These are phyloP conservation scores for Pseudogymnoascus sp. DNA, from an alignment of 2,329 filamentous ascomycete species.

Conservation along the genomic window DNA sequence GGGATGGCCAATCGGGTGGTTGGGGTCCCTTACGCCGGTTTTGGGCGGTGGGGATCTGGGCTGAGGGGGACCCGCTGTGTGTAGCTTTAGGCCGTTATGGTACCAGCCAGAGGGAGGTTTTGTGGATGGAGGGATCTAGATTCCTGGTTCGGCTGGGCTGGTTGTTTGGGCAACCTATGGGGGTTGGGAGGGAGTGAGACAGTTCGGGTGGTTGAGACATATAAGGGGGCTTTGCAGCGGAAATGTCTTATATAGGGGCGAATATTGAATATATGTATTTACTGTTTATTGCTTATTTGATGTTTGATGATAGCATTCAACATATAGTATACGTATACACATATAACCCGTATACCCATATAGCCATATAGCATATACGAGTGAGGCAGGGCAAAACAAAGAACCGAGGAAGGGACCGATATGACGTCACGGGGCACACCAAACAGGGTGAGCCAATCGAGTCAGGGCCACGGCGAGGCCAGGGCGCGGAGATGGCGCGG, in stretches of 20 bases:
- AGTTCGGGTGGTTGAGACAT: neutral
- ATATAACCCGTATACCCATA: neutral
- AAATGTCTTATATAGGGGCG: neutral
- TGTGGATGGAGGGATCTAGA: neutral
- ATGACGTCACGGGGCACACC: neutral
- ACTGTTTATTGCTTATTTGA: neutral
- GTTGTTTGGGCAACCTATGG: slow-evolving; percentile 5
- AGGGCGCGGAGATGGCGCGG: neutral
- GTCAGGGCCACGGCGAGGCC: neutral
- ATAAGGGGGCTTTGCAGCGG: neutral
- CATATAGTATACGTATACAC: neutral
- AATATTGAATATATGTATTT: neutral
- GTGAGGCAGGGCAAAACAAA: neutral
- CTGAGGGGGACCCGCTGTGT: neutral
- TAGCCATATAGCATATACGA: neutral
- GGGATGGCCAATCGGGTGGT: neutral
- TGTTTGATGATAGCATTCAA: neutral
- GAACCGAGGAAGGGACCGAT: neutral
- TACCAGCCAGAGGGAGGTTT: neutral
- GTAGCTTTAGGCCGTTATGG: neutral
- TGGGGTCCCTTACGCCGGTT: slow-evolving; percentile 1
- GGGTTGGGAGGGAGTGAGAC: neutral
- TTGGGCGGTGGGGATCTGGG: neutral
- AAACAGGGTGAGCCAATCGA: neutral
- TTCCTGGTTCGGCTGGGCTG: neutral